phyloP scores from a whole-genome alignment of 2,329 filamentous ascomycete species.

The Alternaria dauci region DNA sequence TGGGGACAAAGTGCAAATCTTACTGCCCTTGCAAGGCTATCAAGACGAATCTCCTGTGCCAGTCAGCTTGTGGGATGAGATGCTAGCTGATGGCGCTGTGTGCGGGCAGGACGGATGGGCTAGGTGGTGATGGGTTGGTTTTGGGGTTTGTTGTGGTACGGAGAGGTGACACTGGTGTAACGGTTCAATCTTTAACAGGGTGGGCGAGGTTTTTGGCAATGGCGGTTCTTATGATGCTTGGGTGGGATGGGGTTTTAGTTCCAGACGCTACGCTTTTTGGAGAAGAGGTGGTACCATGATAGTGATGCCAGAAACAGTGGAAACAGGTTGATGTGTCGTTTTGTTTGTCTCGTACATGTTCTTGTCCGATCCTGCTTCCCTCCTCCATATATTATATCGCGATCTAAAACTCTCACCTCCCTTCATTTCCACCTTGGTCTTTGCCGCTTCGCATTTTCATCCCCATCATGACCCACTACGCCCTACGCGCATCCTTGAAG shows the following conservation, averaged over 20 bases:
- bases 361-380: background rate
- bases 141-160: background rate
- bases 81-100: background rate
- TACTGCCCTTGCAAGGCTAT: background rate
- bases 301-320: background rate
- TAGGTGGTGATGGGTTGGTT: background rate
- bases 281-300: background rate
- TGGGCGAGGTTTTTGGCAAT: no score
- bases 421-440: background rate
- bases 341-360: background rate
- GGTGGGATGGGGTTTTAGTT: background rate
- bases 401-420: background rate
- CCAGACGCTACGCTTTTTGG: background rate
- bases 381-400: background rate
- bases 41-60: background rate
- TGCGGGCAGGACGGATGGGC: background rate
- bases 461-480: background rate
- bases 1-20: background rate
- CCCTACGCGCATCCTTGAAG: background rate
- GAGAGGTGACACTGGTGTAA: background rate
- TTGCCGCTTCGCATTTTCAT: background rate
- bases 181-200: background rate
- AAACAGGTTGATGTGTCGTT: background rate
- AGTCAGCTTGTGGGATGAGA: background rate
- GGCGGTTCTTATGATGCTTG: background rate